Conservation (phyloP, 495 filamentous ascomycete genomes). For the Trichoderma parareesei region DNA sequence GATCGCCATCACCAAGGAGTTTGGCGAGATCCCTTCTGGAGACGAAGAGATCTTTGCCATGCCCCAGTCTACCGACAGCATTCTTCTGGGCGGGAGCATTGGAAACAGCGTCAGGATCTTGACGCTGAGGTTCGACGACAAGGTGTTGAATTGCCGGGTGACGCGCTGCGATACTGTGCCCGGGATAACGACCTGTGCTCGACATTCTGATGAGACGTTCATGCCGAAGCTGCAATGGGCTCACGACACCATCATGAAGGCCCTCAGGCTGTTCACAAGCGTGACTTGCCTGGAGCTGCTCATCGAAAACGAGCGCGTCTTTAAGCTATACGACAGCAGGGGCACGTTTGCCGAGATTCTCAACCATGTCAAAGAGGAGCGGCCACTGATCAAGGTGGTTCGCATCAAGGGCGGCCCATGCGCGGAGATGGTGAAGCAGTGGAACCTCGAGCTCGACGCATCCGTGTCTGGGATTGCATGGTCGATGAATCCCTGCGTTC, state of each 20-base stretch:
- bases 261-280: background rate
- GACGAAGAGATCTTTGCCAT: background rate
- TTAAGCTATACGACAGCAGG: background rate
- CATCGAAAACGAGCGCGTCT: background rate
- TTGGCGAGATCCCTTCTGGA: background rate
- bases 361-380: background rate
- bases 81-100: background rate
- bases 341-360: background rate
- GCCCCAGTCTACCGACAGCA: background rate
- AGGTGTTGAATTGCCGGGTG: background rate
- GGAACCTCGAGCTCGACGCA: background rate
- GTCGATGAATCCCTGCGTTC: background rate
- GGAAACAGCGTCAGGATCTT: background rate
- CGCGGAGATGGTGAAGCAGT: background rate
- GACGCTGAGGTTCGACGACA: conserved; percentile 1
- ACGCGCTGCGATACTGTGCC: background rate
- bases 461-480: background rate
- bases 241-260: background rate
- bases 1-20: background rate
- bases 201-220: background rate
- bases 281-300: background rate
- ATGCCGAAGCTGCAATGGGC: background rate
- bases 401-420: background rate
- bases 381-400: background rate
- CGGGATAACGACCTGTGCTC: background rate